A percentile compares a stretch with the other conserved stretches of the same genome.
Evolutionary conservation across 768 basidiomycete species (phyloP).

Genomic region (Exidia glandulosa): DNA sequence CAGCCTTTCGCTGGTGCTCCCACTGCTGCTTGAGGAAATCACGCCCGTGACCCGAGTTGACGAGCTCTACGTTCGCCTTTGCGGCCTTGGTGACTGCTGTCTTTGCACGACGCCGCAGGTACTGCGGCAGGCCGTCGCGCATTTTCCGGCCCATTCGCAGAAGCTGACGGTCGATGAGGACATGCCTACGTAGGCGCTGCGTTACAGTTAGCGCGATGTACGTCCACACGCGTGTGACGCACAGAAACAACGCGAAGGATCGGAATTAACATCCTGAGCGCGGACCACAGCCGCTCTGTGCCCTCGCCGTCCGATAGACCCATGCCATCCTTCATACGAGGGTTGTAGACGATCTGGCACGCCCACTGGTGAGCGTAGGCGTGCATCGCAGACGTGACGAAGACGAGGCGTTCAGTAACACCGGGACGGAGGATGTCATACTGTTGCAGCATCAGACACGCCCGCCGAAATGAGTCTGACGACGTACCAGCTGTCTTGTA

Average conservation of each 20-base stretch:
- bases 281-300: slow-evolving; percentile 29
- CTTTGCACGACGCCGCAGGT: slow-evolving; percentile 16
- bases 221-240: not conserved
- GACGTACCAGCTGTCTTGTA: not conserved
- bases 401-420: slow-evolving; percentile 10
- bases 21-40: slow-evolving; percentile 20
- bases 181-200: slow-evolving; percentile 18
- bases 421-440: slow-evolving; percentile 19
- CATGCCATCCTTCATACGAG: slow-evolving; percentile 18
- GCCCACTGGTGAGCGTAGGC: slow-evolving; percentile 8
- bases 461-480: not conserved
- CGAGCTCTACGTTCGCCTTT: slow-evolving; percentile 9
- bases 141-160: slow-evolving; percentile 16
- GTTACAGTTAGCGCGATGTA: not conserved
- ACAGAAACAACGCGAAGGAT: slow-evolving; percentile 5
- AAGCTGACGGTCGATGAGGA: slow-evolving; percentile 24
- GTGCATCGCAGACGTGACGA: not conserved
- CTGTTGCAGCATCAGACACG: slow-evolving; percentile 15
- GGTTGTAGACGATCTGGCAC: slow-evolving; percentile 9
- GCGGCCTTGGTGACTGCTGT: slow-evolving; percentile 8
- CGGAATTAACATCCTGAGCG: slow-evolving; percentile 22
- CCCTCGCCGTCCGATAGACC: slow-evolving; percentile 20
- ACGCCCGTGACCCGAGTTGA: slow-evolving; percentile 7
- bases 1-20: slow-evolving; percentile 20
- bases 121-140: slow-evolving; percentile 21